A percentile compares a stretch with the other conserved stretches of the same genome.
Evolutionary conservation across 768 basidiomycete genomes (phyloP).

Genomic region (Peribolospora baueri): DNA sequence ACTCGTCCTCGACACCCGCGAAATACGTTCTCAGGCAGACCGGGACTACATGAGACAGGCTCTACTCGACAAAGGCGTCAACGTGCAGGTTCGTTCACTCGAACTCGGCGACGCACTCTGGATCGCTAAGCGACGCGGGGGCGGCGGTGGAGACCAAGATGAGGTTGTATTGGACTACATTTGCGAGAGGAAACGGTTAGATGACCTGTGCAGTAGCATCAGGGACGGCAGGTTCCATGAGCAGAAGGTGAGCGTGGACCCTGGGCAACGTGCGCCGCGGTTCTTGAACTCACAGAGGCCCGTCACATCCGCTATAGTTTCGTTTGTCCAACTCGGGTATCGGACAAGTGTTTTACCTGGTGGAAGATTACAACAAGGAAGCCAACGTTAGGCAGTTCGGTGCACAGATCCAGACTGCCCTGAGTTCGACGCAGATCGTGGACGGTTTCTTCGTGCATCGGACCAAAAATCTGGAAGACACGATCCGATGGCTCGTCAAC

Average conservation of each 20-base stretch:
- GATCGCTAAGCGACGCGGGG: conserved; percentile 18
- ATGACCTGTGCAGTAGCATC: conserved; percentile 22
- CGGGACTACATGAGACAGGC: conserved; percentile 15
- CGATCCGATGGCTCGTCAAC: conserved; percentile 19
- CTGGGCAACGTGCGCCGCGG: too few relatives aligned
- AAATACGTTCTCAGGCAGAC: conserved; percentile 17
- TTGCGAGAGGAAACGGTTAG: conserved; percentile 24
- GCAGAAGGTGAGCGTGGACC: conserved; percentile 17
- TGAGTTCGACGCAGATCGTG: conserved; percentile 21
- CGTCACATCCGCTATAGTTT: conserved; percentile 10
- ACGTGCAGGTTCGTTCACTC: conserved; percentile 19
- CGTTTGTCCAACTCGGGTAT: conserved; percentile 21
- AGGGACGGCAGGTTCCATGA: conserved; percentile 21
- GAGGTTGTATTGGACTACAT: conserved; percentile 25
- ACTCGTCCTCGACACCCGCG: conserved; percentile 22
- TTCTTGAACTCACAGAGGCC: not conserved
- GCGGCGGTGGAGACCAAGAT: conserved; percentile 13
- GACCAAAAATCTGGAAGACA: conserved; percentile 18
- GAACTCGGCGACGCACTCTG: conserved; percentile 24
- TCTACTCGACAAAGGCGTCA: conserved; percentile 16
- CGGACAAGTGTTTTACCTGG: conserved; percentile 20
- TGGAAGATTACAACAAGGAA: conserved; percentile 18
- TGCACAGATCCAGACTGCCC: conserved; percentile 19
- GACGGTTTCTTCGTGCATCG: conserved; percentile 22
- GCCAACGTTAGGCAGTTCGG: conserved; percentile 12